Evolutionary conservation across 2,329 filamentous ascomycete genomes (phyloP).

Genomic region (Hypoxylon sp.): DNA sequence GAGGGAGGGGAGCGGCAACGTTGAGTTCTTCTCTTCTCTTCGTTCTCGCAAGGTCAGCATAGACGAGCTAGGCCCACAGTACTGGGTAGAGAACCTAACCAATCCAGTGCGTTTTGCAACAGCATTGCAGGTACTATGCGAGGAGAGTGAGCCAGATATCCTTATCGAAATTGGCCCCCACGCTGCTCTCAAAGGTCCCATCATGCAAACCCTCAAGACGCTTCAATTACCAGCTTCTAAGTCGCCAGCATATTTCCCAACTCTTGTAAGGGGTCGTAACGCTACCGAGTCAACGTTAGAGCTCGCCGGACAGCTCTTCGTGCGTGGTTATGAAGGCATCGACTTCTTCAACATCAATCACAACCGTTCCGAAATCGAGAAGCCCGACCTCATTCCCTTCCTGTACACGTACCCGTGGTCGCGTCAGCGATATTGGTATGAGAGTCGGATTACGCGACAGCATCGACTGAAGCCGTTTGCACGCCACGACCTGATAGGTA

Average conservation of each 20-base stretch:
- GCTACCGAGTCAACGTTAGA: conserved; percentile 47
- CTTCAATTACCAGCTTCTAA: conserved; percentile 46
- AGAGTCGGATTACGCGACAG: conserved; percentile 52
- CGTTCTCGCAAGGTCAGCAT: conserved; percentile 39
- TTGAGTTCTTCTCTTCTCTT: conserved; percentile 48
- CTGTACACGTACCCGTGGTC: conserved; percentile 55
- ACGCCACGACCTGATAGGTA: conserved; percentile 56
- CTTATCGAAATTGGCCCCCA: conserved; percentile 48
- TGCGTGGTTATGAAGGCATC: conserved; percentile 50
- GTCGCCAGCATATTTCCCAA: conserved; percentile 51
- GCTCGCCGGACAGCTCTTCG: conserved; percentile 52
- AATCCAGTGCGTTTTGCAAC: conserved; percentile 46
- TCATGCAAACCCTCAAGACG: conserved; percentile 47
- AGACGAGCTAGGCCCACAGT: conserved; percentile 45
- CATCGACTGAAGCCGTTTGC: conserved; percentile 55
- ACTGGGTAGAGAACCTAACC: conserved; percentile 50
- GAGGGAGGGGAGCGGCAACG: conserved; percentile 11
- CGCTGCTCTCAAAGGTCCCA: conserved; percentile 47
- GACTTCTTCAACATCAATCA: conserved; percentile 53
- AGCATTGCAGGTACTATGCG: conserved; percentile 39
- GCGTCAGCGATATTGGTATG: conserved; percentile 53
- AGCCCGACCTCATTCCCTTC: conserved; percentile 49
- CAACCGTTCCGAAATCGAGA: conserved; percentile 49
- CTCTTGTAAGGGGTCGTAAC: conserved; percentile 44
- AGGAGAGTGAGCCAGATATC: conserved; percentile 42